A percentile compares a stretch with the other conserved stretches of the same genome.
These are phyloP conservation scores for Colletotrichum musicola DNA, from an alignment of 2,329 filamentous ascomycete genomes.

Conservation along the genomic window DNA sequence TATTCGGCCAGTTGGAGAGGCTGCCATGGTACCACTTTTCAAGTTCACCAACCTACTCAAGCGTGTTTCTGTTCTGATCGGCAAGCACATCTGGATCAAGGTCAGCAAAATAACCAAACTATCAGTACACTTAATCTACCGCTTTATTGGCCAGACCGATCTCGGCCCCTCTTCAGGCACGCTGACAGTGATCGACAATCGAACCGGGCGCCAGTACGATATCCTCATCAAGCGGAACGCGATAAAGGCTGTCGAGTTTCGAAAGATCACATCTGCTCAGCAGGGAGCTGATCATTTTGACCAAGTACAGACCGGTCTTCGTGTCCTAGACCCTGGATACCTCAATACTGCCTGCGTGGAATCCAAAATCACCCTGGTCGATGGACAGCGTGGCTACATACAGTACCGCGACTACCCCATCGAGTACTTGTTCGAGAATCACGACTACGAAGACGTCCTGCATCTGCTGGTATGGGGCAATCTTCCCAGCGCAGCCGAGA, in stretches of 20 bases:
- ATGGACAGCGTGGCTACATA: conserved; percentile 50
- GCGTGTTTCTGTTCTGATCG: too few relatives aligned
- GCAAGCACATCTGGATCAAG: too few relatives aligned
- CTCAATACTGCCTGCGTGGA: conserved; percentile 23
- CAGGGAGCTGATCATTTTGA: not conserved
- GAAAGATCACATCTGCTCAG: not conserved
- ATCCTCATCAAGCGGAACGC: not conserved
- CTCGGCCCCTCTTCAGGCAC: too few relatives aligned
- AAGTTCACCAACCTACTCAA: too few relatives aligned
- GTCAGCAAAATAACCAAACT: too few relatives aligned
- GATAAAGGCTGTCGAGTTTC: not conserved
- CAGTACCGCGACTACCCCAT: conserved; percentile 51
- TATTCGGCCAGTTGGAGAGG: too few relatives aligned
- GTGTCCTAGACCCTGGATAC: conserved; percentile 17
- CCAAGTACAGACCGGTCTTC: not conserved
- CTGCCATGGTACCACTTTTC: too few relatives aligned
- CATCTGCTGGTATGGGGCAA: conserved; percentile 54
- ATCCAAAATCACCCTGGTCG: conserved; percentile 46
- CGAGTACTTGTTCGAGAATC: conserved; percentile 38
- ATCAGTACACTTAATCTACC: too few relatives aligned
- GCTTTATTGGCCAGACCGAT: too few relatives aligned
- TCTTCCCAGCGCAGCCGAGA: conserved; percentile 49
- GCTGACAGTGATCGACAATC: too few relatives aligned
- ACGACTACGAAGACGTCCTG: conserved; percentile 44
- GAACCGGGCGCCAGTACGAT: not conserved